phyloP scores from a whole-genome alignment of 2,329 filamentous ascomycete genomes.

The Trichoderma hamatum region DNA sequence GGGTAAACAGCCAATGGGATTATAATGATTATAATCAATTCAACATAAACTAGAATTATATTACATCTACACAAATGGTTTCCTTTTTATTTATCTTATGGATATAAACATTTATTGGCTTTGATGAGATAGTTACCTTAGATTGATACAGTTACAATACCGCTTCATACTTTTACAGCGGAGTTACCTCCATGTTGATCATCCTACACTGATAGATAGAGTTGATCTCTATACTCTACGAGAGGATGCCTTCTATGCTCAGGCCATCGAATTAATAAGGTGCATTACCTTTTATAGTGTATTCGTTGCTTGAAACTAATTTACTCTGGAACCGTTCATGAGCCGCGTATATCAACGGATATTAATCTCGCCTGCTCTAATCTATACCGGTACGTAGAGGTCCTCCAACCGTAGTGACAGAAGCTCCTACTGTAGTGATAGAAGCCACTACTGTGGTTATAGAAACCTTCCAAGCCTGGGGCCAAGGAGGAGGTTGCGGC shows the following conservation, averaged over 20 bases:
- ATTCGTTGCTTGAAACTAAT: not conserved
- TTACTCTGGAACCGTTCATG: not conserved
- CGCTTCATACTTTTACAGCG: not conserved
- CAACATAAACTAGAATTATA: not conserved
- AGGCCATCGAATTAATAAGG: not conserved
- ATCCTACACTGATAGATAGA: not conserved
- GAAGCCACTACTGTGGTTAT: not conserved
- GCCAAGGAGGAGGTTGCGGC: constrained; percentile 28
- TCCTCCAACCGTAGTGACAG: not conserved
- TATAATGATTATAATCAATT: not conserved
- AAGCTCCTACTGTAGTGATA: not conserved
- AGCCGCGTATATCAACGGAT: not conserved
- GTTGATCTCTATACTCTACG: not conserved
- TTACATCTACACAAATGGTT: not conserved
- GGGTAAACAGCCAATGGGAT: not conserved
- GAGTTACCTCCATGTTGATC: not conserved
- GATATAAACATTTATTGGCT: too few relatives aligned
- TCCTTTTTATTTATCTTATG: not conserved
- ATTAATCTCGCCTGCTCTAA: not conserved
- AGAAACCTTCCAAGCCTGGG: constrained; percentile 24
- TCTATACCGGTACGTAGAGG: constrained; percentile 7
- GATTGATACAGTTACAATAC: too few relatives aligned
- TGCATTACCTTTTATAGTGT: not conserved
- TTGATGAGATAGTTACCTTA: too few relatives aligned
- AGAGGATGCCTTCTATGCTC: not conserved